Evolutionary conservation across 768 basidiomycete genomes (phyloP), one percentile per base, ranked within the genome.

Genomic region (Tephrocybe sp.): DNA sequence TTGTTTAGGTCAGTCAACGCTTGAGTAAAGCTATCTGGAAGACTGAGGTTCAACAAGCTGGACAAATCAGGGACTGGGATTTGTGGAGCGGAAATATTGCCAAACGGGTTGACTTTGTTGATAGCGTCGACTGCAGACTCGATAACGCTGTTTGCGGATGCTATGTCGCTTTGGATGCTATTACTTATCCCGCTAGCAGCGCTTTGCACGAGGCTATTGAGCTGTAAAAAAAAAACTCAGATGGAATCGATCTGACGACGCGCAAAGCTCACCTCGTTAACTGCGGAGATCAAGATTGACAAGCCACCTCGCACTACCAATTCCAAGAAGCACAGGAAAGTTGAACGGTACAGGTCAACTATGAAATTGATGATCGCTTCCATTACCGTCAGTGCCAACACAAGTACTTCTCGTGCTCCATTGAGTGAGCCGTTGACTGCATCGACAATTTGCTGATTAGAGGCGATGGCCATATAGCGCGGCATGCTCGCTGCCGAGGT

Each of bases 261-360:
- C 45, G 41, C 7, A 9, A 30, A 36, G 63, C 83, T 54, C 57
- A 94, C 95, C 72, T 88, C 88, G 56, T 92, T 74, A 0, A 93
- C 90, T 5, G 92, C 92, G 42, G 73, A 76, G 44, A 97, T 91
- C 40, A 97, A 71, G 48, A 98, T 71, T 20, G 82, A 77, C 45
- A 99, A 73, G 5, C 80, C 86, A 14, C 93, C 93, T 23, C 84
- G 78, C 9, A 99, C 83, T 19, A 90, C 84, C 39, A 98, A 77
- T 67, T 98, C 93, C 56, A 97, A 72, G 59, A 97, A 93, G 67
- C 96, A 99, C 46, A 99, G 77, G 62, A 96, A 85, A 3, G 95
- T 89, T 3, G 93, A 95, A 35, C 94, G 87, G 64, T 97, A 98
- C 40, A 87, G 82, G 68, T 92, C 88, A 57, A 98, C 80, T 56